A percentile compares a stretch with the other conserved stretches of the same genome.
Conservation (phyloP, 2,329 filamentous ascomycete genomes). For the Fusarium sp. region DNA sequence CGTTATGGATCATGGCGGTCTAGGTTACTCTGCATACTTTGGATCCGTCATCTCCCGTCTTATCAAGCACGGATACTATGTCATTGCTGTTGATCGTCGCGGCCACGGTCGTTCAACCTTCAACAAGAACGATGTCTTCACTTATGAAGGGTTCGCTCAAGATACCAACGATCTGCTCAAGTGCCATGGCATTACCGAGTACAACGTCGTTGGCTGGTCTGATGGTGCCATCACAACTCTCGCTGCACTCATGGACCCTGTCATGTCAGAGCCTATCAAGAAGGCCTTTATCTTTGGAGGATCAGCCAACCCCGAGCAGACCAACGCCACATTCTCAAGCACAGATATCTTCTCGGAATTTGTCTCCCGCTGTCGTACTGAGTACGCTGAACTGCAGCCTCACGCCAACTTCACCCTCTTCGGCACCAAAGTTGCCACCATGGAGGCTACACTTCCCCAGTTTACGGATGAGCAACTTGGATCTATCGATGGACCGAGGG, state of each 20-base stretch:
- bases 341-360: constrained; percentile 48
- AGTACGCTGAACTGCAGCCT: constrained; percentile 51
- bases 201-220: constrained; percentile 53
- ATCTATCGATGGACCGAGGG: constrained; percentile 42
- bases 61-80: constrained; percentile 46
- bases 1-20: constrained; percentile 52
- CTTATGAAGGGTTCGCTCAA: constrained; percentile 50
- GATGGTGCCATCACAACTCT: constrained; percentile 53
- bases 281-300: constrained; percentile 54
- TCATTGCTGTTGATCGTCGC: constrained; percentile 53
- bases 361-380: constrained; percentile 47
- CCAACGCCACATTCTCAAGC: constrained; percentile 48
- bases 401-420: constrained; percentile 49
- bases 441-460: constrained; percentile 51
- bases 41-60: constrained; percentile 49
- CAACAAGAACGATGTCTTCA: constrained; percentile 48
- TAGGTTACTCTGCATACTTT: constrained; percentile 54
- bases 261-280: constrained; percentile 45
- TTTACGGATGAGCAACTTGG: constrained; percentile 43
- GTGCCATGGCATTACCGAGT: constrained; percentile 41
- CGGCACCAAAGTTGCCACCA: constrained; percentile 47
- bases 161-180: constrained; percentile 49
- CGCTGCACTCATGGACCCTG: constrained; percentile 47
- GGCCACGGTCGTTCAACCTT: constrained; percentile 54
- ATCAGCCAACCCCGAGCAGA: constrained; percentile 45